phyloP scores from a whole-genome alignment of 495 filamentous ascomycete genomes.

The Aspergillus hancockii region DNA sequence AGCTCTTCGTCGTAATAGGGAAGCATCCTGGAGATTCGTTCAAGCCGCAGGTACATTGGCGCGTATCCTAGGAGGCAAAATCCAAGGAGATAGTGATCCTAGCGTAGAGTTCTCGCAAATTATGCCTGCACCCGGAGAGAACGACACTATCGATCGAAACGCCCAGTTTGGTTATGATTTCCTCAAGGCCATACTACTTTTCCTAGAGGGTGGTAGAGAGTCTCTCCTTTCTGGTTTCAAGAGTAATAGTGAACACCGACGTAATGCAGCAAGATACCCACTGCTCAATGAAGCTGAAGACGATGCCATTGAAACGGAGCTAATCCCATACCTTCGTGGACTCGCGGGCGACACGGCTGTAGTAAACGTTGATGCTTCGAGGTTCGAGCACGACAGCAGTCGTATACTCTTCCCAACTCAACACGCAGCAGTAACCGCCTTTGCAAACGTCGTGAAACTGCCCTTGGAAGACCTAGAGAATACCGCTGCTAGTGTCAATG shows the following conservation, averaged over 20 bases:
- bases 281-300: constrained; percentile 49
- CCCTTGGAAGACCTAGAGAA: constrained; percentile 49
- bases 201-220: constrained; percentile 58
- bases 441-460: constrained; percentile 52
- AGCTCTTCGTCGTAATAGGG: constrained; percentile 57
- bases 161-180: constrained; percentile 65
- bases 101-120: constrained; percentile 46
- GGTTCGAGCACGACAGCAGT: constrained; percentile 57
- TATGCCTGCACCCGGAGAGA: constrained; percentile 49
- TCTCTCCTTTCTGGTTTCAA: constrained; percentile 58
- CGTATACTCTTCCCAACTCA: constrained; percentile 55
- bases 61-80: constrained; percentile 51
- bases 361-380: constrained; percentile 58
- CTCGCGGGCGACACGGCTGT: constrained; percentile 51
- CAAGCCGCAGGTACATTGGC: constrained; percentile 67
- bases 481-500: constrained; percentile 33
- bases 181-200: constrained; percentile 62
- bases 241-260: constrained; percentile 31
- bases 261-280: constrained; percentile 48
- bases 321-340: constrained; percentile 60
- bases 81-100: constrained; percentile 32
- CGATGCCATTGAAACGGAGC: constrained; percentile 53
- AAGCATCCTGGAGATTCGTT: constrained; percentile 62
- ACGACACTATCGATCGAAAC: constrained; percentile 36
- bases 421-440: constrained; percentile 57